phyloP scores from a whole-genome alignment of 1,284 basidiomycete genomes.

The Agroathelia rolfsii region DNA sequence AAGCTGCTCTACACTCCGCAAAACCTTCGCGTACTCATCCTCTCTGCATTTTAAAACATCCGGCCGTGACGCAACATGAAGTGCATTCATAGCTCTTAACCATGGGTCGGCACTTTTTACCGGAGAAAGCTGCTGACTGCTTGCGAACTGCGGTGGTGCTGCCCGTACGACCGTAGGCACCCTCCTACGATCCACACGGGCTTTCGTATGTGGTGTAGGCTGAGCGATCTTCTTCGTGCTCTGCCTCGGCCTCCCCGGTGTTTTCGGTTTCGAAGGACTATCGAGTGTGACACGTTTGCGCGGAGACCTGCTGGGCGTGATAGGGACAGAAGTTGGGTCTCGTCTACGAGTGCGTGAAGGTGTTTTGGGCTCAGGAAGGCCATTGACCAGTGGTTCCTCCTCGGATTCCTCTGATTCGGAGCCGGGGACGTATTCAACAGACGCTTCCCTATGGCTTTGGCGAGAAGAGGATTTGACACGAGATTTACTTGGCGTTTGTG shows the following conservation, averaged over 20 bases:
- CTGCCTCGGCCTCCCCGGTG: slow-evolving; percentile 17
- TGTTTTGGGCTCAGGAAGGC: no score
- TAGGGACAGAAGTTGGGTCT: slow-evolving; percentile 12
- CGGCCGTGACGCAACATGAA: slow-evolving; percentile 92
- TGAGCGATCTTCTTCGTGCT: slow-evolving; percentile 28
- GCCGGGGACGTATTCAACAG: no score
- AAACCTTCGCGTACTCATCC: slow-evolving; percentile 74
- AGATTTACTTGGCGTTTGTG: no score
- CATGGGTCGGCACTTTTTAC: slow-evolving; percentile 55
- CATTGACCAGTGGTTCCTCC: no score
- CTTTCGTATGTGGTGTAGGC: slow-evolving; percentile 63
- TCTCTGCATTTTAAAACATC: slow-evolving; percentile 87
- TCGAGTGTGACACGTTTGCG: slow-evolving; percentile 19
- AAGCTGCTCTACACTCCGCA: slow-evolving; percentile 75
- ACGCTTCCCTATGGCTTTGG: no score
- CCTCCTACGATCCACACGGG: no score
- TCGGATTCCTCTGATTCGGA: no score
- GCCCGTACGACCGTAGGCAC: slow-evolving; percentile 34
- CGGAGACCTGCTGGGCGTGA: slow-evolving; percentile 29
- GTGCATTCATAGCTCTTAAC: slow-evolving; percentile 75
- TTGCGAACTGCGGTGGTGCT: slow-evolving; percentile 24
- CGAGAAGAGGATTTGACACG: no score
- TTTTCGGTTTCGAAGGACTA: slow-evolving; percentile 15
- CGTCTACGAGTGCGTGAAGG: no score
- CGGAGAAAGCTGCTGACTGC: slow-evolving; percentile 25